Conservation (phyloP, 148 eudicot species). For the Arbutus unedo region DNA sequence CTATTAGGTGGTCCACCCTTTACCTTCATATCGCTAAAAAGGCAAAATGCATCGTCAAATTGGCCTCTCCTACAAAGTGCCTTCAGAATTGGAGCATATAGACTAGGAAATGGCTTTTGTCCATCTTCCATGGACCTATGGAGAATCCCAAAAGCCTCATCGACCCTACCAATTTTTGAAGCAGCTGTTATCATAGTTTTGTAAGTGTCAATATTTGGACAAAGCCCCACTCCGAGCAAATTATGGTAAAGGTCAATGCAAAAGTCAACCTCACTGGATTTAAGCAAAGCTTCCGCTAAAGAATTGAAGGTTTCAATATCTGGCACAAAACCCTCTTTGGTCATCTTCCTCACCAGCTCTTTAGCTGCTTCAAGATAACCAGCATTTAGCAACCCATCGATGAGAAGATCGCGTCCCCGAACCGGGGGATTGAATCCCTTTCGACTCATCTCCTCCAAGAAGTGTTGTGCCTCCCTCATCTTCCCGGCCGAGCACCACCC, state of each 20-base stretch:
- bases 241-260: conserved; percentile 65
- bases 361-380: conserved; percentile 88
- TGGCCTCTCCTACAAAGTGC: conserved; percentile 70
- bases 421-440: conserved; percentile 91
- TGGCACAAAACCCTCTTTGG: conserved; percentile 76
- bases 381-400: conserved; percentile 85
- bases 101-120: conserved; percentile 83
- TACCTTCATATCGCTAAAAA: conserved; percentile 89
- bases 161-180: conserved; percentile 62
- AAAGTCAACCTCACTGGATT: conserved; percentile 74
- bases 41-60: conserved; percentile 92
- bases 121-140: conserved; percentile 89
- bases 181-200: conserved; percentile 67
- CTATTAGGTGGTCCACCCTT: no score
- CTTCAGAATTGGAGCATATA: conserved; percentile 92
- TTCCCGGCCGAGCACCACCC: conserved; percentile 97
- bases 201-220: conserved; percentile 73
- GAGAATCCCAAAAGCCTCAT: conserved; percentile 71
- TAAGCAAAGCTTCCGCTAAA: conserved; percentile 67
- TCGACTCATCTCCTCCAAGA: conserved; percentile 87
- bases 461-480: conserved; percentile 73
- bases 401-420: conserved; percentile 81
- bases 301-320: conserved; percentile 83
- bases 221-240: conserved; percentile 66
- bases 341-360: conserved; percentile 75